A percentile compares a stretch with the other conserved stretches of the same genome.
These are phyloP conservation scores for Trichoderma atroviride DNA, from an alignment of 2,329 filamentous ascomycete genomes.

Conservation along the genomic window DNA sequence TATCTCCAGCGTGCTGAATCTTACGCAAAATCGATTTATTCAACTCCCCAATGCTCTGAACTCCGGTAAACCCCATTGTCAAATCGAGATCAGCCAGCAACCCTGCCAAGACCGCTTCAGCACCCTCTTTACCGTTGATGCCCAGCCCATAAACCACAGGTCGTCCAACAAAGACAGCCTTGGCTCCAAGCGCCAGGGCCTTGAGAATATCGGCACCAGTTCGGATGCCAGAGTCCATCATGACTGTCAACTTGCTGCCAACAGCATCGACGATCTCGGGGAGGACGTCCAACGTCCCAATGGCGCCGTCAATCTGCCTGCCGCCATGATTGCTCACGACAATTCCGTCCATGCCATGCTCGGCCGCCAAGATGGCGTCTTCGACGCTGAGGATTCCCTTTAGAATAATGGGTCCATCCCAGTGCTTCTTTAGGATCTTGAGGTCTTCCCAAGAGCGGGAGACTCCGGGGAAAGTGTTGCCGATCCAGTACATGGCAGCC, in stretches of 20 bases:
- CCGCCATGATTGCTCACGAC: slow-evolving; percentile 49
- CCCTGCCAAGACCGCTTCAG: slow-evolving; percentile 55
- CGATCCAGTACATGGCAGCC: slow-evolving; percentile 58
- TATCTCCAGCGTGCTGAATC: slow-evolving; percentile 40
- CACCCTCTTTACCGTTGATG: slow-evolving; percentile 48
- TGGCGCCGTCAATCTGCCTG: slow-evolving; percentile 45
- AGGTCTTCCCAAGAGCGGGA: slow-evolving; percentile 64
- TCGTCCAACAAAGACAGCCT: slow-evolving; percentile 49
- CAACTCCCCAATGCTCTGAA: slow-evolving; percentile 46
- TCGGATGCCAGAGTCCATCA: slow-evolving; percentile 50
- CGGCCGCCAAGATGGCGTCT: slow-evolving; percentile 44
- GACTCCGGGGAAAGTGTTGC: slow-evolving; percentile 51
- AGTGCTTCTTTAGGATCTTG: slow-evolving; percentile 58
- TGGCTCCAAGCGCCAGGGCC: slow-evolving; percentile 45
- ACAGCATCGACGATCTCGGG: slow-evolving; percentile 55
- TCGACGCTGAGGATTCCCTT: slow-evolving; percentile 47
- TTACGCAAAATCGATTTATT: slow-evolving; percentile 40
- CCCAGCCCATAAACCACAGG: slow-evolving; percentile 44
- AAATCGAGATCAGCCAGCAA: slow-evolving; percentile 50
- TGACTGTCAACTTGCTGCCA: slow-evolving; percentile 58
- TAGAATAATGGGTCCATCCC: slow-evolving; percentile 56
- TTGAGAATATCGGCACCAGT: slow-evolving; percentile 47
- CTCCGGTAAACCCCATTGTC: slow-evolving; percentile 58
- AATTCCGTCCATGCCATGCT: slow-evolving; percentile 44
- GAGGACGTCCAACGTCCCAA: slow-evolving; percentile 57